Evolutionary conservation across 768 basidiomycete genomes (phyloP), one percentile per base, ranked within the genome.

Genomic region (Mycena epipterygia): DNA sequence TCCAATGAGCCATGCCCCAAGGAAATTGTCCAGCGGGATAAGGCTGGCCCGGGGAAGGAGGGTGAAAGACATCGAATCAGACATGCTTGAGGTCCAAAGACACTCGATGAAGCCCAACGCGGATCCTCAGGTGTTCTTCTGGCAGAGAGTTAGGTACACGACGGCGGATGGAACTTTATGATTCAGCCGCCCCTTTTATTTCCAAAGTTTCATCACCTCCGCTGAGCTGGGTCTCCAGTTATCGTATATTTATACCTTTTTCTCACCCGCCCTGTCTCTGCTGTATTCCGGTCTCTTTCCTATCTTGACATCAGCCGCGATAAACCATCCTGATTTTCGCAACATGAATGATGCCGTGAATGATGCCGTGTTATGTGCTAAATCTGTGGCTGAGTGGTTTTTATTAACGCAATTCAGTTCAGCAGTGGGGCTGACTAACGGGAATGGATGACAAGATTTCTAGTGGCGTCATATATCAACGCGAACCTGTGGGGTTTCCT

Each of bases 11-110:
- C 63, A 64, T 29, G 63, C 53, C 11, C 63, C 63, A 17, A 64
- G 63, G 30, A 23, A 55, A 46, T 64, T 46, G 53, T 64, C 63
- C 29, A 64, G 63, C 7, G 63, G 63, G n/a, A 64, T 64, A n/a
- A 64, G 63, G 53, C 63, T 64, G 29, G 52, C 51, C 17, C 63
- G 63, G 29, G 63, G 23, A 64, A 46, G 52, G 41, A 64, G 41
- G 37, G 12, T 49, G 49, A 5, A 29, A 23, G 61, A 52, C 61
- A 63, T 63, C 25, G 35, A 25, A 41, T 52, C 49, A 37, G 25
- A 63, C 33, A 25, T 49, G 59, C 41, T 42, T 42, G 41, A 42
- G 41, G 41, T 42, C 41, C 41, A 42, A 42, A 42, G 41, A 42
- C 41, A 42, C 41, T 42, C 41, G 16, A 42, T 42, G 41, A 21